Evolutionary conservation across 176 grass and related monocot species (phyloP), one percentile per base, ranked within the genome.

Genomic region (Cenchrus fungigraminus): DNA sequence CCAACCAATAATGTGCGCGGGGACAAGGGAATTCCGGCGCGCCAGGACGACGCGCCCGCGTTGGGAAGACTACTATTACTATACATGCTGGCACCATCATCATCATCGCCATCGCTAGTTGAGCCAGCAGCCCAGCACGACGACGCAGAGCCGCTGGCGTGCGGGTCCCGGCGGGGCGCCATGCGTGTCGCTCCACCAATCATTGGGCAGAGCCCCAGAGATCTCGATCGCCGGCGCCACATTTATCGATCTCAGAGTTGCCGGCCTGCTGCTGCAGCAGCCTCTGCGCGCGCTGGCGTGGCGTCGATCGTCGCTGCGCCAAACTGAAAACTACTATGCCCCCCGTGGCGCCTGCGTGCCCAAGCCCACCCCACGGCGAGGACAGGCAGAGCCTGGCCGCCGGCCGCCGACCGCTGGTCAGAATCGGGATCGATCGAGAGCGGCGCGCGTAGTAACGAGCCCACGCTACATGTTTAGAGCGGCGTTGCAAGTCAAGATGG

Each of bases 201-300:
- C 40, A 54, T 76, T 76, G 42, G 63, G 3, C 59, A 62, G 12
- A 49, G n/a, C 44, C 19, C 69, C 49, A 9, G 69, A 71, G 86
- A 87, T 87, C 78, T 81, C 61, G 45, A 64, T 47, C 61, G 9
- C 57, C 57, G 55, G 55, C 20, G 58, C 15, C 60, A 31, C 60
- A 19, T 32, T 10, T 40, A 25, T 25, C 25, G 25, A 25, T 25
- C 2, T 17, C 60, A 32, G 25, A 20, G 52, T 1, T 76, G 52
- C 73, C 70, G 12, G 45, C 69, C 20, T 6, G 69, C 22, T 6
- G 43, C 59, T 34, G 37, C 37, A 4, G 37, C 37, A 3, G 37
- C 37, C 37, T 40, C 37, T 40, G 76, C n/a, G 16, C 66, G 7
- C 54, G 1, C 45, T n/a, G 61, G 77, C 25, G 25, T 40, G 37